Conservation (phyloP, 441 rosid species). For the Populus trichocarpa region DNA sequence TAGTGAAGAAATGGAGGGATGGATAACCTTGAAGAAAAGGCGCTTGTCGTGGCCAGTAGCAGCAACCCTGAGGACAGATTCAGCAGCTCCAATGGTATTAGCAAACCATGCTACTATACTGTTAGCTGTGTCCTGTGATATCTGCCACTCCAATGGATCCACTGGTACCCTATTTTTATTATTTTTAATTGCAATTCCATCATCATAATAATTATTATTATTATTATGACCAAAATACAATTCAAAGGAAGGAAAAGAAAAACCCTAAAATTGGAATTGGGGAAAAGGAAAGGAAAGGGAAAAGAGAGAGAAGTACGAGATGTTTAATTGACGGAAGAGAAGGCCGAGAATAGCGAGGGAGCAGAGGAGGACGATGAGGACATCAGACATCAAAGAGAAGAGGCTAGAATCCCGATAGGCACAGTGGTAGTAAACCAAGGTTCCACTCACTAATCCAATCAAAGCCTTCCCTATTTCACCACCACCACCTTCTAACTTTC, state of each 20-base stretch:
- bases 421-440: constrained; percentile 85
- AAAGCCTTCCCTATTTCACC: constrained; percentile 63
- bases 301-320: constrained; percentile 44
- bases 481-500: neutral
- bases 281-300: neutral
- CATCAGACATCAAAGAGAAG: constrained; percentile 79
- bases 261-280: no score
- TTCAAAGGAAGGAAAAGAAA: neutral
- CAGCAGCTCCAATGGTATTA: constrained; percentile 89
- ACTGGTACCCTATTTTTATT: constrained; percentile 64
- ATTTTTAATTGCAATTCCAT: neutral
- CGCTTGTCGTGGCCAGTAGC: constrained; percentile 95
- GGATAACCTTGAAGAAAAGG: constrained; percentile 60
- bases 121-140: constrained; percentile 83
- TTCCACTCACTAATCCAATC: constrained; percentile 71
- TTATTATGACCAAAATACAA: neutral
- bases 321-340: constrained; percentile 85
- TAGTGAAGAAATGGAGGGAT: neutral
- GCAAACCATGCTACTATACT: constrained; percentile 72
- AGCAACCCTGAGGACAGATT: constrained; percentile 91
- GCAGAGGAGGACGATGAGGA: constrained; percentile 86
- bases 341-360: constrained; percentile 98
- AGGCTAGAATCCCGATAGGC: constrained; percentile 71
- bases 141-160: constrained; percentile 98
- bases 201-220: neutral